phyloP scores from a whole-genome alignment of 1,284 basidiomycete genomes.

The Porodaedalea pini region DNA sequence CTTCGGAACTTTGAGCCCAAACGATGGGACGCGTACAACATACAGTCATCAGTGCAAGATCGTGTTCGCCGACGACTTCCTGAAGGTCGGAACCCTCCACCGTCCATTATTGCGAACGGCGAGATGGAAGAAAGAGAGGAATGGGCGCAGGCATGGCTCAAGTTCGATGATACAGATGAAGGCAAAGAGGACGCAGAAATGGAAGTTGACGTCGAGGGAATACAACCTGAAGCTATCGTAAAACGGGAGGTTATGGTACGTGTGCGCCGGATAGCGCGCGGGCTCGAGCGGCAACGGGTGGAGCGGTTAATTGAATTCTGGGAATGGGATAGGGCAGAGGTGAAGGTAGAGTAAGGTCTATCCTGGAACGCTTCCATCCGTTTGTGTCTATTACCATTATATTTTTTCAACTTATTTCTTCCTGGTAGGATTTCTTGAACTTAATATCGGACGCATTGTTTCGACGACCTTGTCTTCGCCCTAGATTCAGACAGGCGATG shows the following conservation, averaged over 20 bases:
- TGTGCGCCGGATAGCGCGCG: constrained; percentile 51
- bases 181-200: constrained; percentile 1
- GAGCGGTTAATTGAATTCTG: constrained; percentile 15
- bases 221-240: constrained; percentile 44
- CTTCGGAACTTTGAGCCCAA: constrained; percentile 69
- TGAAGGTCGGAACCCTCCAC: constrained; percentile 35
- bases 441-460: too few relatives aligned
- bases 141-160: too few relatives aligned
- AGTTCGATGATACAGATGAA: background rate
- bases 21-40: constrained; percentile 53
- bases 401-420: too few relatives aligned
- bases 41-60: constrained; percentile 41
- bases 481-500: too few relatives aligned
- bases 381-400: too few relatives aligned
- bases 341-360: too few relatives aligned
- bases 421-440: too few relatives aligned
- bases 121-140: too few relatives aligned
- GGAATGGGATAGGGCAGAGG: constrained; percentile 7
- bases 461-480: too few relatives aligned
- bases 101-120: background rate
- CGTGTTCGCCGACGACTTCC: constrained; percentile 26
- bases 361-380: too few relatives aligned
- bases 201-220: constrained; percentile 25
- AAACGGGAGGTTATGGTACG: constrained; percentile 52
- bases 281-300: constrained; percentile 26